Conservation (phyloP, 2,329 filamentous ascomycete species). For the Albophoma yamanashiensis region DNA sequence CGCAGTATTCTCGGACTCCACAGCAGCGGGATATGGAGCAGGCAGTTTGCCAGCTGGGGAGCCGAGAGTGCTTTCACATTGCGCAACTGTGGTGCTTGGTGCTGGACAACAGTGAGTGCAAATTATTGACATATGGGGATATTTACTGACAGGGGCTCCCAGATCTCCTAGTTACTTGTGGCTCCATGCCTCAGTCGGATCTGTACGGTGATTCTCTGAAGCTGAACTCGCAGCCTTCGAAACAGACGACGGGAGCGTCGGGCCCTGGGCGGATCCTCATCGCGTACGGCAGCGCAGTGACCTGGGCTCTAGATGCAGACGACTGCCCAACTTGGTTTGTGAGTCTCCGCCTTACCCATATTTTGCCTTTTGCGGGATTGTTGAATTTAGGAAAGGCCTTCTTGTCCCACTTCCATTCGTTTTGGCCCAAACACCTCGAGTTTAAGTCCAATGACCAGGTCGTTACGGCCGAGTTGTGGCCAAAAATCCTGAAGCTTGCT, state of each 20-base stretch:
- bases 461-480: conserved; percentile 17
- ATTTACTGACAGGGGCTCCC: conserved; percentile 4
- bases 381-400: conserved; percentile 20
- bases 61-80: conserved; percentile 34
- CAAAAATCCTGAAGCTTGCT: conserved; percentile 17
- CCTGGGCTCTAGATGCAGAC: conserved; percentile 26
- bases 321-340: conserved; percentile 36
- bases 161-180: conserved; percentile 30
- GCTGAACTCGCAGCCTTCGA: conserved; percentile 17
- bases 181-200: conserved; percentile 20
- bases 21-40: conserved; percentile 33
- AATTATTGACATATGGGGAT: neutral
- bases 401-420: conserved; percentile 28
- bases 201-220: conserved; percentile 22
- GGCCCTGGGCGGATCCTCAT: conserved; percentile 20
- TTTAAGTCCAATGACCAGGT: conserved; percentile 22
- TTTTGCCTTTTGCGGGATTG: neutral
- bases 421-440: conserved; percentile 28
- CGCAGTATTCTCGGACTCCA: conserved; percentile 26
- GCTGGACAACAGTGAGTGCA: conserved; percentile 28
- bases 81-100: conserved; percentile 37
- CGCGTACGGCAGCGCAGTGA: conserved; percentile 19
- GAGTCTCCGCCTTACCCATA: conserved; percentile 7
- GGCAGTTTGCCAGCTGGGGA: conserved; percentile 28
- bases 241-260: conserved; percentile 5